Percentiles rank a stretch among this genome's conserved stretches.
These are phyloP conservation scores for Clarireedia sp. DNA, from an alignment of 2,329 filamentous ascomycete species.

Conservation along the genomic window DNA sequence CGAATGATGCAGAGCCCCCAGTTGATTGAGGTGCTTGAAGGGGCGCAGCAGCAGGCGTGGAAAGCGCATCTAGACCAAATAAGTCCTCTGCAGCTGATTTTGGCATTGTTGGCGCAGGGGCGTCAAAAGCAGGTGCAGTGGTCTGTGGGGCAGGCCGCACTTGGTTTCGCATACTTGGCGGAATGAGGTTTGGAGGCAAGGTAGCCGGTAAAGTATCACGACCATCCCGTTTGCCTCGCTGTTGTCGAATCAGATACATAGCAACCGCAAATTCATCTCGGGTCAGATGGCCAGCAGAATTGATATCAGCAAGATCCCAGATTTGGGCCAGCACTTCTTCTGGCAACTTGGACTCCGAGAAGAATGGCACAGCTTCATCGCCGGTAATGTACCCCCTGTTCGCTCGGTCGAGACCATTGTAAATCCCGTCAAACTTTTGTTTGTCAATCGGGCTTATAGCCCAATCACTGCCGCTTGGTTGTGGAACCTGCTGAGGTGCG, in stretches of 20 bases:
- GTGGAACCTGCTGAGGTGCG: slow-evolving; percentile 30
- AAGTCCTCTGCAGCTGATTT: slow-evolving; percentile 89
- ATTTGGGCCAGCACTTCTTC: slow-evolving; percentile 89
- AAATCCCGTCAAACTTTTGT: slow-evolving; percentile 78
- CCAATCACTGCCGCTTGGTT: slow-evolving; percentile 58
- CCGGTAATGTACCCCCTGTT: slow-evolving; percentile 81
- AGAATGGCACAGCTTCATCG: slow-evolving; percentile 89
- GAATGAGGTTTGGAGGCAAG: slow-evolving; percentile 75
- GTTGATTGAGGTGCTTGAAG: slow-evolving; percentile 59
- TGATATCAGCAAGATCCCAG: slow-evolving; percentile 94
- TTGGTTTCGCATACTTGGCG: slow-evolving; percentile 72
- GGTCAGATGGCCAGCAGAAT: slow-evolving; percentile 76
- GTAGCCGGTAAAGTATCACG: slow-evolving; percentile 57
- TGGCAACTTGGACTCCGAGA: slow-evolving; percentile 82
- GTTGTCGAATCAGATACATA: slow-evolving; percentile 92
- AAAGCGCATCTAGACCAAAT: slow-evolving; percentile 78
- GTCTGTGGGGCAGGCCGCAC: slow-evolving; percentile 38
- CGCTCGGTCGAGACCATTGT: slow-evolving; percentile 71
- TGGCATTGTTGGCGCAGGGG: slow-evolving; percentile 39
- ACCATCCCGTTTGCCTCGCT: slow-evolving; percentile 63
- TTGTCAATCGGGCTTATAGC: slow-evolving; percentile 77
- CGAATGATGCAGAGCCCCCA: slow-evolving; percentile 59
- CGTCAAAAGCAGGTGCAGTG: slow-evolving; percentile 37
- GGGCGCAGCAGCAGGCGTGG: slow-evolving; percentile 38
- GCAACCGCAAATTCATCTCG: slow-evolving; percentile 93